A percentile compares a stretch with the other conserved stretches of the same genome.
Evolutionary conservation across 2,329 filamentous ascomycete species (phyloP).

Genomic region (Alternaria triticimaculans): DNA sequence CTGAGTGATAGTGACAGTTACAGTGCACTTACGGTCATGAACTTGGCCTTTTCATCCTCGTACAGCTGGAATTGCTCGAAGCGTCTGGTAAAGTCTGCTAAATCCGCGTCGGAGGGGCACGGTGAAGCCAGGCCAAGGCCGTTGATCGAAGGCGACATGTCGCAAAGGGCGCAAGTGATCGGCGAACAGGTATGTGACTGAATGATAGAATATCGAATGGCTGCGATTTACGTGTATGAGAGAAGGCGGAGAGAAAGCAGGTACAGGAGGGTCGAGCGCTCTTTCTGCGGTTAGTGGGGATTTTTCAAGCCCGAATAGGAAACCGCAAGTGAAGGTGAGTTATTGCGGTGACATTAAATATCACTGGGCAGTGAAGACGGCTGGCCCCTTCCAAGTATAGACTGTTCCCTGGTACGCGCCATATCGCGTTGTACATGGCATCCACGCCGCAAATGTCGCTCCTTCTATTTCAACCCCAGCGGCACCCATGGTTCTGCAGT

Average conservation of each 20-base stretch:
- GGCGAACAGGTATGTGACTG: not conserved
- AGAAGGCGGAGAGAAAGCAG: not conserved
- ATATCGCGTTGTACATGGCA: not conserved
- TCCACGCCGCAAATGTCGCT: slow-evolving; percentile 12
- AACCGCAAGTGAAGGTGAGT: slow-evolving; percentile 20
- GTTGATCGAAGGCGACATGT: slow-evolving; percentile 23
- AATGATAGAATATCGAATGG: not conserved
- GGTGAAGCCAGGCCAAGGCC: slow-evolving; percentile 7
- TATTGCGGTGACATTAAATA: not conserved
- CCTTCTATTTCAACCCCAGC: slow-evolving; percentile 8
- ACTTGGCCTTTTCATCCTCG: slow-evolving; percentile 40
- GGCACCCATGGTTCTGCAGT: slow-evolving; percentile 11
- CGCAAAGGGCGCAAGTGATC: not conserved
- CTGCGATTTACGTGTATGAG: not conserved
- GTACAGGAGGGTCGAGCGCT: not conserved
- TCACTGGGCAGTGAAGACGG: slow-evolving; percentile 4
- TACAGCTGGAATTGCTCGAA: slow-evolving; percentile 38
- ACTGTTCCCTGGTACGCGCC: not conserved
- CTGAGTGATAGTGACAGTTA: not conserved
- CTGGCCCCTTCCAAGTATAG: not conserved
- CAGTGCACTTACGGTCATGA: slow-evolving; percentile 39
- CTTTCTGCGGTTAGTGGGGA: slow-evolving; percentile 1
- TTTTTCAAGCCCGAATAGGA: not conserved
- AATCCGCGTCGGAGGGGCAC: slow-evolving; percentile 1
- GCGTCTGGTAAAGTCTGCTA: slow-evolving; percentile 34